Evolutionary conservation across 768 basidiomycete genomes (phyloP), one percentile per base, ranked within the genome.

Genomic region (Naganishia kalamii): DNA sequence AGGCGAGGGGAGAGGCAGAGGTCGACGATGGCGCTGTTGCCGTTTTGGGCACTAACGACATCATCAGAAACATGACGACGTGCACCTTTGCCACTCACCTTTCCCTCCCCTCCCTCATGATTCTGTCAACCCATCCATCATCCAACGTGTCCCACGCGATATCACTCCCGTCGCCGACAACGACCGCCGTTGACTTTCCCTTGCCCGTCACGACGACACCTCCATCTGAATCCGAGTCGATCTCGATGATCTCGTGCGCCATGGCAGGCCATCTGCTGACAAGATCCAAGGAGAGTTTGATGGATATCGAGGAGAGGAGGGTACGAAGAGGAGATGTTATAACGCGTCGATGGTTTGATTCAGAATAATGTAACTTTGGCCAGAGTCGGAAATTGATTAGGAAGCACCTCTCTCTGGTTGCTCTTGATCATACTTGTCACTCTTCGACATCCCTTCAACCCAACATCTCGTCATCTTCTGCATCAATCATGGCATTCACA

Each of bases 81-180:
- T n/a, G n/a, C n/a, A n/a, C n/a, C n/a, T n/a, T n/a, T n/a, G 13
- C 12, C 48, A 21, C 23, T 23, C 54, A 41, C 33, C 54, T 23
- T 15, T 37, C 37, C 54, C 33, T 37, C 37, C 54, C 54, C 21
- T 57, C 54, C 40, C 23, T 57, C 19, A 57, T 35, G 23, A 57
- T 57, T 23, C 32, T 57, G 13, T 57, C 54, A 23, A 57, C 32
- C 54, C 54, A 57, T 23, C 54, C 54, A 27, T 57, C 54, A 27
- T 57, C 54, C 54, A 57, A 27, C n/a, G 54, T 57, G 19, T 57
- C 54, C 54, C 54, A 57, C 37, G 35, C 35, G 27, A 57, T 57
- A 41, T 57, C 54, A 57, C 37, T 57, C 21, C 54, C 37, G n/a
- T 37, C 54, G 5, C 43, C 43, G 19, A 44, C 43, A n/a, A 44